Percentiles rank a stretch among this genome's conserved stretches.
Evolutionary conservation across 129 eudicot genomes (phyloP).

Genomic region (Lonicera japonica): DNA sequence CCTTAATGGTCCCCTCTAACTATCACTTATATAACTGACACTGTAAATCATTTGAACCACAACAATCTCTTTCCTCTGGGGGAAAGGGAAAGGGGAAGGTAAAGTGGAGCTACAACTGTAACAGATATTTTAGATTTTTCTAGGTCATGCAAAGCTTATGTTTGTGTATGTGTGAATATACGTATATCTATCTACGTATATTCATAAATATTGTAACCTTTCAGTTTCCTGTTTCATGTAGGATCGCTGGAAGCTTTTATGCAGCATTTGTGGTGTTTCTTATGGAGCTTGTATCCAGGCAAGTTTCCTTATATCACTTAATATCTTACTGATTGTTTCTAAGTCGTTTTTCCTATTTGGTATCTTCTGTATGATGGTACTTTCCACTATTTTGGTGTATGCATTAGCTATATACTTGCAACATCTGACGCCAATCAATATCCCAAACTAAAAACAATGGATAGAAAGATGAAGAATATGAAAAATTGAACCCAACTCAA

Average conservation of each 20-base stretch:
- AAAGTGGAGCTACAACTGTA: background rate
- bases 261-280: conserved; percentile 89
- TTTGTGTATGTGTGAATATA: background rate
- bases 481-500: background rate
- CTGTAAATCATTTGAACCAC: background rate
- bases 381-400: background rate
- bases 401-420: background rate
- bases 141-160: background rate
- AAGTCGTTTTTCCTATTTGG: background rate
- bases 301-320: conserved; percentile 10
- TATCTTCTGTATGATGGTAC: background rate
- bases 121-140: conserved; percentile 3
- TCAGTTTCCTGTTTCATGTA: conserved; percentile 20
- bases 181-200: background rate
- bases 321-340: background rate
- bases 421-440: background rate
- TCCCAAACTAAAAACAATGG: background rate
- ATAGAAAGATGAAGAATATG: background rate
- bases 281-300: conserved; percentile 99
- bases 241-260: conserved; percentile 99
- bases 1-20: background rate
- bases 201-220: background rate
- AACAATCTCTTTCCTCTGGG: background rate
- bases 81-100: background rate
- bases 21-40: background rate